Base-by-base conservation (phyloP, 768 basidiomycete genomes). In the Pleurotus giganteus region DNA sequence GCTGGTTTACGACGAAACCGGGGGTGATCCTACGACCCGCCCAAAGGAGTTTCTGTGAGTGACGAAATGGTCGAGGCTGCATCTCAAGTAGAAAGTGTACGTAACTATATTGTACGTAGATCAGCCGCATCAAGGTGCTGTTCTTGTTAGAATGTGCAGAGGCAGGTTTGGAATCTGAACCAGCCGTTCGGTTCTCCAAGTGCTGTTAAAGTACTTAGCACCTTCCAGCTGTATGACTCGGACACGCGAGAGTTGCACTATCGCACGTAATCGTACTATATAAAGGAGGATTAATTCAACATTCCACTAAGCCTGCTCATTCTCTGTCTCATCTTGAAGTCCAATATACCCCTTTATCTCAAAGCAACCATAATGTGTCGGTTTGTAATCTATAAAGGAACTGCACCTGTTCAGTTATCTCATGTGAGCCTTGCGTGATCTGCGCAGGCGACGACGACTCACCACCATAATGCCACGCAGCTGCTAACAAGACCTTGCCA, bases 311-410 rank as follows among this genome's bases (percentile, higher is more conserved):
- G 4, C 44, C 7, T 23, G 15, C 42, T 9, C 11, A 41, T 19
- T n/a, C 36, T 46, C 23, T 42, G 42, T 17, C 34, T 56, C 47
- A 8, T 31, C 23, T 52, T 13, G n/a, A 49, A 17, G 24, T 21
- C 28, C n/a, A 7, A 11, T 6, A 34, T 31, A 21, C 37, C 55
- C 42, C 12, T 17, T 26, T 36, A 13, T 47, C 46, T 17, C 56
- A 7, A 32, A n/a, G n/a, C 31, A 47, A 53, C 34, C 27, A 27
- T 17, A 21, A 92, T 94, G 91, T 94, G 91, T 67, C 88, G 91
- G 15, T 89, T 94, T 63, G 88, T 96, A 60, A 94, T 97, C 41
- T 97, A 95, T 79, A 98, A 97, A 72, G 92, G 94, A 62, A 92
- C 89, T 24, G 86, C 89, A 55, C 94, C 94, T 1, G 94, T 97